These are phyloP conservation scores for Aspergillus fischeri DNA, from an alignment of 2,329 filamentous ascomycete species.

Conservation along the genomic window DNA sequence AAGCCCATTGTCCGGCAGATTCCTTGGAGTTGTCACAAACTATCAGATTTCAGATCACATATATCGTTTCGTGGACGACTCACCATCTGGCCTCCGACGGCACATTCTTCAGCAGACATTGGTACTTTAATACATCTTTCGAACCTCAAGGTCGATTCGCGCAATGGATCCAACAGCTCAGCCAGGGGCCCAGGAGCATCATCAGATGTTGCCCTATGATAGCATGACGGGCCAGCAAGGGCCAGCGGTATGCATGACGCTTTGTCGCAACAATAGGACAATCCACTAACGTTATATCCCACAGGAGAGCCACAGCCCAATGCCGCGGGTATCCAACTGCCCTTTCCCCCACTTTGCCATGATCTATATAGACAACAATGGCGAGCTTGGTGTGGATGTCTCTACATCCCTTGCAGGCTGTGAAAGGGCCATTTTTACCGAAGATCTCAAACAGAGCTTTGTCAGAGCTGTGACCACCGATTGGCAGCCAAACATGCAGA, in stretches of 20 bases:
- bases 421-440: slow-evolving; percentile 31
- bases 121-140: not conserved
- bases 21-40: not conserved
- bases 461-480: slow-evolving; percentile 23
- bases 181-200: slow-evolving; percentile 11
- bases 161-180: slow-evolving; percentile 15
- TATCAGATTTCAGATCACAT: not conserved
- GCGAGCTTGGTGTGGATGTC: slow-evolving; percentile 27
- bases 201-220: slow-evolving; percentile 16
- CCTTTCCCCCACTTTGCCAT: slow-evolving; percentile 35
- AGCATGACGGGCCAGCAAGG: slow-evolving; percentile 17
- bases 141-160: slow-evolving; percentile 7
- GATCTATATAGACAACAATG: slow-evolving; percentile 34
- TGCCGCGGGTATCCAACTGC: slow-evolving; percentile 16
- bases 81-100: not conserved
- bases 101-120: not conserved
- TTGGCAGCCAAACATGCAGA: slow-evolving; percentile 16
- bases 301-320: slow-evolving; percentile 18
- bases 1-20: not conserved
- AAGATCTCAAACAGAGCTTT: slow-evolving; percentile 33
- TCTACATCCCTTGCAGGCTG: slow-evolving; percentile 32
- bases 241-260: slow-evolving; percentile 14
- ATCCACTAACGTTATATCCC: slow-evolving; percentile 7
- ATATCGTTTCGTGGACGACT: not conserved
- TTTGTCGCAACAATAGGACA: slow-evolving; percentile 1